These are phyloP conservation scores for Anacardium occidentale DNA, from an alignment of 345 rosid genomes.

Conservation along the genomic window DNA sequence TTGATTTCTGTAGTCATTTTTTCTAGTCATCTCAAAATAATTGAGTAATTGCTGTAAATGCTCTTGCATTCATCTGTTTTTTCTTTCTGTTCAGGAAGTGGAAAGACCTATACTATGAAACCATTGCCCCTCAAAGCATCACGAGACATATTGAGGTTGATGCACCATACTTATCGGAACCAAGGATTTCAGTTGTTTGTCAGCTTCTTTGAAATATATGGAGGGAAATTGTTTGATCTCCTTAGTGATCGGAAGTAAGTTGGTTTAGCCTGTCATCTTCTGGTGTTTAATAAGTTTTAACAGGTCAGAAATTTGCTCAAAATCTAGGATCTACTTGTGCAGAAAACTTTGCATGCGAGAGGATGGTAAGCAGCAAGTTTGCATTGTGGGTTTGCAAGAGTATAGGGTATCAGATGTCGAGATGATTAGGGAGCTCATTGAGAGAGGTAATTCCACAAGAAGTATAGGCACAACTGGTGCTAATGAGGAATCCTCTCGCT, in stretches of 20 bases:
- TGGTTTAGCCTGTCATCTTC: slow-evolving; percentile 15
- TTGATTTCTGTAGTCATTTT: not conserved
- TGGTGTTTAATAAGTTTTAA: not conserved
- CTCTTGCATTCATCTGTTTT: not conserved
- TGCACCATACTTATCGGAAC: slow-evolving; percentile 90
- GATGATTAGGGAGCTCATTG: slow-evolving; percentile 88
- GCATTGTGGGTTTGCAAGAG: slow-evolving; percentile 97
- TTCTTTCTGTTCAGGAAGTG: slow-evolving; percentile 67
- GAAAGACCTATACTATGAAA: slow-evolving; percentile 96
- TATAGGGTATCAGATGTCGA: slow-evolving; percentile 92
- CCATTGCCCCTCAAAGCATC: slow-evolving; percentile 96
- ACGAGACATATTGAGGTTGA: slow-evolving; percentile 88
- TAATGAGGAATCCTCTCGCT: slow-evolving; percentile 97
- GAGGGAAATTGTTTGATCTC: slow-evolving; percentile 93
- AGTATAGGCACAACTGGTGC: slow-evolving; percentile 99
- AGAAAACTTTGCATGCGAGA: slow-evolving; percentile 98
- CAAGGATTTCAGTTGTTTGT: slow-evolving; percentile 92
- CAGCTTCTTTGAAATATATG: slow-evolving; percentile 95
- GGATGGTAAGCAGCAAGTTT: slow-evolving; percentile 98
- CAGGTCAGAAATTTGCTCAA: slow-evolving; percentile 12
- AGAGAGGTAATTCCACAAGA: slow-evolving; percentile 88
- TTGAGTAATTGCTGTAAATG: slow-evolving; percentile 7
- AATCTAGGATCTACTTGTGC: slow-evolving; percentile 19
- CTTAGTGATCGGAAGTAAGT: slow-evolving; percentile 92
- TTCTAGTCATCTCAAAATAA: not conserved